Evolutionary conservation across 73 alveolate genomes (phyloP).

Genomic region (Loxodes magnus): DNA sequence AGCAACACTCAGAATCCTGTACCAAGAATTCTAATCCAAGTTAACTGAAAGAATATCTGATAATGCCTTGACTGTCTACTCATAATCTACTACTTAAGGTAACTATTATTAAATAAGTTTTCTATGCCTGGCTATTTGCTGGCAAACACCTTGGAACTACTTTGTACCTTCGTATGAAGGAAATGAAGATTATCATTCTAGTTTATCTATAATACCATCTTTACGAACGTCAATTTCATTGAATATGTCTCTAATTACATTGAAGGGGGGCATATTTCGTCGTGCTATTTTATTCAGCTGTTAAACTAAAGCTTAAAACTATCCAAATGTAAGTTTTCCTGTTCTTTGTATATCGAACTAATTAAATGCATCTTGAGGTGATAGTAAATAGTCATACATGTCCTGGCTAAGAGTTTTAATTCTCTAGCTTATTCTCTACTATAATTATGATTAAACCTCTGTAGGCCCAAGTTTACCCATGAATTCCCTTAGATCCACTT

Average conservation of each 20-base stretch:
- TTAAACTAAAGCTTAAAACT: slow-evolving; percentile 16
- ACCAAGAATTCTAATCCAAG: not conserved
- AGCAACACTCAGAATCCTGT: slow-evolving; percentile 8
- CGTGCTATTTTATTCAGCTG: slow-evolving; percentile 11
- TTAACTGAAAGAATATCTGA: not conserved
- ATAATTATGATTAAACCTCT: slow-evolving; percentile 13
- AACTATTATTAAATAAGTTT: slow-evolving; percentile 3
- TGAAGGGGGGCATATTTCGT: slow-evolving; percentile 19
- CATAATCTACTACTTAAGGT: slow-evolving; percentile 13
- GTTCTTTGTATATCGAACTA: slow-evolving; percentile 22
- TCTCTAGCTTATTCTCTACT: slow-evolving; percentile 12
- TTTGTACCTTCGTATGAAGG: not conserved
- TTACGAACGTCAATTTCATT: slow-evolving; percentile 24
- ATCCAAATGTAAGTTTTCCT: slow-evolving; percentile 22
- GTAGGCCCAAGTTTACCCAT: not conserved
- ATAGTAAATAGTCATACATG: slow-evolving; percentile 21
- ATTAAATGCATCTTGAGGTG: slow-evolving; percentile 37
- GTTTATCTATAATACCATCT: slow-evolving; percentile 26
- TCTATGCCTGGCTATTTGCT: slow-evolving; percentile 6
- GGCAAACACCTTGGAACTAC: slow-evolving; percentile 10
- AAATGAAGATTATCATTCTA: slow-evolving; percentile 28
- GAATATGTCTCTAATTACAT: slow-evolving; percentile 29
- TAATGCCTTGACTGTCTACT: slow-evolving; percentile 1
- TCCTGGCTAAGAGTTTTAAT: slow-evolving; percentile 8
- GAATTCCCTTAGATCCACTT: slow-evolving; percentile 8